These are phyloP conservation scores for Emmonsia crescens DNA, from an alignment of 2,329 filamentous ascomycete genomes.

Conservation along the genomic window DNA sequence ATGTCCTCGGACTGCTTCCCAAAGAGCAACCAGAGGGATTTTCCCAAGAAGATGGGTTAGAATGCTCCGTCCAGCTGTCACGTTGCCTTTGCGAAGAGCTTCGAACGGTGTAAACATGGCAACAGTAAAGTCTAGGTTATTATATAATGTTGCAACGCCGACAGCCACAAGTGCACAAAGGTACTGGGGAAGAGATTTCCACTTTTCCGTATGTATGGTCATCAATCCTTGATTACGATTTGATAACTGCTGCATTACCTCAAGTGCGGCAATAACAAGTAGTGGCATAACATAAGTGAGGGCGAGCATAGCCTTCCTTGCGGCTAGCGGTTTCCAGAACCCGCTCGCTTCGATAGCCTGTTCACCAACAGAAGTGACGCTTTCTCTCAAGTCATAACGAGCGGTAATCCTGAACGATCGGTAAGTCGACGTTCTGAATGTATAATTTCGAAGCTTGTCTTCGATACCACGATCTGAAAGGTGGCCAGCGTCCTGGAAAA, in stretches of 20 bases:
- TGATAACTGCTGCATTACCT: not conserved
- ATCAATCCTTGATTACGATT: not conserved
- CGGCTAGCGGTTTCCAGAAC: not conserved
- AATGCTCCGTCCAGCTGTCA: not conserved
- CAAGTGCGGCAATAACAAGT: not conserved
- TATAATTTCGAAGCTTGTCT: not conserved
- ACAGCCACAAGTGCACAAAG: not conserved
- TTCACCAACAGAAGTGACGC: not conserved
- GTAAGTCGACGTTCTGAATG: not conserved
- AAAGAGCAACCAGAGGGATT: not conserved
- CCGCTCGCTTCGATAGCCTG: not conserved
- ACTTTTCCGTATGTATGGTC: not conserved
- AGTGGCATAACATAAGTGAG: not conserved
- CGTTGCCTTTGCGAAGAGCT: conserved; percentile 1
- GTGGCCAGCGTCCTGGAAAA: not conserved
- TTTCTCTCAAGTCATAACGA: not conserved
- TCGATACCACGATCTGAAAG: not conserved
- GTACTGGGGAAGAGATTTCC: not conserved
- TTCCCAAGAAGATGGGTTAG: not conserved
- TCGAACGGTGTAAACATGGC: not conserved
- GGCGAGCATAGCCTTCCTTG: not conserved
- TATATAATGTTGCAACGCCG: not conserved
- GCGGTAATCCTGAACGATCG: conserved; percentile 1
- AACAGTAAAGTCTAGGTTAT: not conserved
- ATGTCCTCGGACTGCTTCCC: not conserved